These are phyloP conservation scores for Petasospora rhodanensis DNA, from an alignment of 1,139 yeast genomes.

Conservation along the genomic window DNA sequence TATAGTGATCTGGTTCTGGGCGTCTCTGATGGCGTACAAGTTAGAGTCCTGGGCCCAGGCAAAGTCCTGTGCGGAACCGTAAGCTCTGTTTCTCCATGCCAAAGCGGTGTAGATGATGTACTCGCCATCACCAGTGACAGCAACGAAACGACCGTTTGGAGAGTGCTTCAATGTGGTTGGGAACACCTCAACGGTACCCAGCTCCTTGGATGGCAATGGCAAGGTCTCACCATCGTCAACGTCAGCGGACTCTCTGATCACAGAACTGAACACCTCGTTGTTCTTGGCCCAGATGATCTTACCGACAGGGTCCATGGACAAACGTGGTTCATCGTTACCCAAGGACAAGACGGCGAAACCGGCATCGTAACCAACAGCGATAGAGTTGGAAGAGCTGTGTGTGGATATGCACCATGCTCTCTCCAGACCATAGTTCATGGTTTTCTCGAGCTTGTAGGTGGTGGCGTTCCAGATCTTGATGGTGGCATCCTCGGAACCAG, in stretches of 20 bases:
- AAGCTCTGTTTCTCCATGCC: conserved; percentile 96
- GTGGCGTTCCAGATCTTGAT: conserved; percentile 76
- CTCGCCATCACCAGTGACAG: conserved; percentile 98
- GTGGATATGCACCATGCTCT: conserved; percentile 95
- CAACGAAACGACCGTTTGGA: conserved; percentile 95
- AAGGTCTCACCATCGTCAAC: conserved; percentile 78
- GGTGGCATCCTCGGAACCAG: conserved; percentile 83
- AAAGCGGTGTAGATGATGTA: conserved; percentile 93
- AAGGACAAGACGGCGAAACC: conserved; percentile 83
- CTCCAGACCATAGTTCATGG: conserved; percentile 85
- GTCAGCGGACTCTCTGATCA: conserved; percentile 66
- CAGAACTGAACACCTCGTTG: conserved; percentile 75
- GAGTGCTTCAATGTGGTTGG: conserved; percentile 87
- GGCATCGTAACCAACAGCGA: conserved; percentile 92
- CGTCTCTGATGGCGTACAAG: conserved; percentile 78
- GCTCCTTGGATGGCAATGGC: conserved; percentile 75
- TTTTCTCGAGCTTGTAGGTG: conserved; percentile 82
- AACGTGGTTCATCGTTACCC: conserved; percentile 92
- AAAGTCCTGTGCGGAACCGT: conserved; percentile 86
- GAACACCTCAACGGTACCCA: conserved; percentile 88
- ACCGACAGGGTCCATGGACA: conserved; percentile 90
- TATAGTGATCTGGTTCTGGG: conserved; percentile 59
- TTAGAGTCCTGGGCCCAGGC: conserved; percentile 94
- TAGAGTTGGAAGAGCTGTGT: conserved; percentile 69
- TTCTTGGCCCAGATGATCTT: conserved; percentile 89